Base-by-base conservation (phyloP, 495 filamentous ascomycete genomes). In the Neurospora sp. region DNA sequence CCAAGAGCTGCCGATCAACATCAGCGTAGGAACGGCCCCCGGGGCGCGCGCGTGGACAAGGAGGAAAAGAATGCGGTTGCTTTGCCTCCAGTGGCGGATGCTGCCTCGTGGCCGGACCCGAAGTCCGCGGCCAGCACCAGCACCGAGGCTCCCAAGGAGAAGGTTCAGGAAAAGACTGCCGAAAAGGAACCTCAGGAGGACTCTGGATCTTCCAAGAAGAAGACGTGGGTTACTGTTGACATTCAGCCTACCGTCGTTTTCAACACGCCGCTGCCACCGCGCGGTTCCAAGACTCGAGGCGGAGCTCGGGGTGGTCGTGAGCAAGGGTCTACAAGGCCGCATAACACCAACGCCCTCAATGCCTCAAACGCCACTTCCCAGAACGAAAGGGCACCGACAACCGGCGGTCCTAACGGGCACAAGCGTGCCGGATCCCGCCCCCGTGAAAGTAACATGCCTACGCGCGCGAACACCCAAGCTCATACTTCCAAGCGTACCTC, bases 101-200 rank as follows among this genome's bases (percentile, higher is more conserved):
- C 91, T 45, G 84, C 88, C 38, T 90, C 89, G 38, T 99, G 96
- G 96, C 96, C 96, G 24, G 97, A 96, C 10, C 94, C 94, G 2
- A 91, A 97, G 72, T 90, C 87, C 62, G 93, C 92, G 4, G 86
- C 92, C 39, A 89, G 90, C 45, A 89, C 91, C 73, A 91, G 92
- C 74, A 91, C 91, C 83, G 92, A 89, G 76, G 85, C 78, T 43
- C 42, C 72, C 10, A 69, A 39, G 13, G 75, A 76, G 39, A 86
- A 85, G 72, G 2, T 73, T 1, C 78, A 81, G 8, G 78, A 79
- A 38, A 92, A 93, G 77, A 88, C 88, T 54, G 86, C 79, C 4
- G 92, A 93, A 39, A 94, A 91, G 78, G 82, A 88, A 7, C 89
- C 91, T 43, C 91, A 90, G 74, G 88, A 92, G 17, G 90, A 92